Evolutionary conservation across 1,284 basidiomycete species (phyloP).

Genomic region (Megacollybia platyphylla): DNA sequence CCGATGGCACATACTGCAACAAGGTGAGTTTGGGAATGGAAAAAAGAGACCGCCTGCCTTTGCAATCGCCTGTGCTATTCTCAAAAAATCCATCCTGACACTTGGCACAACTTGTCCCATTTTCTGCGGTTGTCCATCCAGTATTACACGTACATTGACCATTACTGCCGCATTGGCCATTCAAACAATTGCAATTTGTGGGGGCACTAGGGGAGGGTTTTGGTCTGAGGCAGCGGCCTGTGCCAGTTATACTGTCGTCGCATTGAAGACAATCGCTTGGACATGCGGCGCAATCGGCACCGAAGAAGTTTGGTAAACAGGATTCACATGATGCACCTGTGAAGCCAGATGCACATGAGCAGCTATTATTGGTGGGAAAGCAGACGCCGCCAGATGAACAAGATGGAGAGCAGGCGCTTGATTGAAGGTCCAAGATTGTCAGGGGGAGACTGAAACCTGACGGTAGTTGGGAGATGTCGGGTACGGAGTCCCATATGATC

Average conservation of each 20-base stretch:
- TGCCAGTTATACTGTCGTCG: conserved; percentile 66
- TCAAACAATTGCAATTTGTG: conserved; percentile 63
- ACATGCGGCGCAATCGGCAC: conserved; percentile 54
- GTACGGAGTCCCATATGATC: conserved; percentile 66
- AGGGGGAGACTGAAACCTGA: conserved; percentile 37
- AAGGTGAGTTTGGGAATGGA: conserved; percentile 1
- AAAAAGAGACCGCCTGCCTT: conserved; percentile 28
- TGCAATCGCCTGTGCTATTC: conserved; percentile 54
- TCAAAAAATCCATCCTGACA: conserved; percentile 69
- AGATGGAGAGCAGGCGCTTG: conserved; percentile 53
- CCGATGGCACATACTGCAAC: conserved; percentile 53
- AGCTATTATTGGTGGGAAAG: conserved; percentile 45
- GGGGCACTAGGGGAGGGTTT: conserved; percentile 33
- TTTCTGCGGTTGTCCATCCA: conserved; percentile 59
- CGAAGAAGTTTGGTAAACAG: conserved; percentile 62
- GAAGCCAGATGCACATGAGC: conserved; percentile 61
- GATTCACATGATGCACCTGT: conserved; percentile 66
- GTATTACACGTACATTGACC: conserved; percentile 64
- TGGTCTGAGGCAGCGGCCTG: conserved; percentile 47
- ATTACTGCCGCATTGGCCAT: conserved; percentile 55
- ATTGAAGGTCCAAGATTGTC: conserved; percentile 42
- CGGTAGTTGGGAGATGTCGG: conserved; percentile 61
- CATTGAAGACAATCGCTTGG: conserved; percentile 54
- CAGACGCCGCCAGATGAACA: conserved; percentile 65
- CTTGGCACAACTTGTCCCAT: conserved; percentile 61